Conservation (phyloP, 2,329 filamentous ascomycete species). For the Diaporthe vexans region DNA sequence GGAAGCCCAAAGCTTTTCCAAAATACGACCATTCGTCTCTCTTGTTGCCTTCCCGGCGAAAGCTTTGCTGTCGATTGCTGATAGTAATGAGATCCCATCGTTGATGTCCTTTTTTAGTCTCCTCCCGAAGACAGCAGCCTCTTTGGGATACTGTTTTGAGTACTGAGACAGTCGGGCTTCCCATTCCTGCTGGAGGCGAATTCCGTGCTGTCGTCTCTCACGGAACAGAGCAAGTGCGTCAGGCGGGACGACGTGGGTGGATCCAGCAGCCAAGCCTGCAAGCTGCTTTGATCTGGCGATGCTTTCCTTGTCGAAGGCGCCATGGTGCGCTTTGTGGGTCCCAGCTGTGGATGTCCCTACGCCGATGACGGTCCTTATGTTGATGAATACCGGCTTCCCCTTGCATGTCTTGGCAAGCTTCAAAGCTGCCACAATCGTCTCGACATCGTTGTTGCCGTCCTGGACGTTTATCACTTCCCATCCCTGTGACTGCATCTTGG, state of each 20-base stretch:
- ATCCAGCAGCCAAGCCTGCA: constrained; percentile 60
- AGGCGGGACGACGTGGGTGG: constrained; percentile 58
- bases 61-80: constrained; percentile 34
- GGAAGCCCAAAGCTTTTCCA: constrained; percentile 40
- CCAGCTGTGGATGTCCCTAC: constrained; percentile 63
- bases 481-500: constrained; percentile 69
- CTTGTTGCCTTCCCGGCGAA: constrained; percentile 47
- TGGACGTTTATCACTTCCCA: constrained; percentile 69
- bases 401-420: constrained; percentile 54
- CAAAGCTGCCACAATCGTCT: constrained; percentile 59
- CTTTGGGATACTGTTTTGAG: constrained; percentile 58
- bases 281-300: constrained; percentile 65
- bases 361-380: constrained; percentile 69
- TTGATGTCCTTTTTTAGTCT: background rate
- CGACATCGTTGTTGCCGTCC: constrained; percentile 67
- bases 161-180: constrained; percentile 59
- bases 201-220: constrained; percentile 59
- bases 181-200: constrained; percentile 61
- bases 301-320: constrained; percentile 67
- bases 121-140: constrained; percentile 45
- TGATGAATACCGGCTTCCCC: constrained; percentile 69
- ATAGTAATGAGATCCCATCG: constrained; percentile 9
- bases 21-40: constrained; percentile 54
- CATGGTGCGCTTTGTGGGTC: constrained; percentile 69
- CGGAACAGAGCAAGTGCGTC: constrained; percentile 63